A percentile compares a stretch with the other conserved stretches of the same genome.
Evolutionary conservation across 441 rosid species (phyloP).

Genomic region (Erysimum pusillum): DNA sequence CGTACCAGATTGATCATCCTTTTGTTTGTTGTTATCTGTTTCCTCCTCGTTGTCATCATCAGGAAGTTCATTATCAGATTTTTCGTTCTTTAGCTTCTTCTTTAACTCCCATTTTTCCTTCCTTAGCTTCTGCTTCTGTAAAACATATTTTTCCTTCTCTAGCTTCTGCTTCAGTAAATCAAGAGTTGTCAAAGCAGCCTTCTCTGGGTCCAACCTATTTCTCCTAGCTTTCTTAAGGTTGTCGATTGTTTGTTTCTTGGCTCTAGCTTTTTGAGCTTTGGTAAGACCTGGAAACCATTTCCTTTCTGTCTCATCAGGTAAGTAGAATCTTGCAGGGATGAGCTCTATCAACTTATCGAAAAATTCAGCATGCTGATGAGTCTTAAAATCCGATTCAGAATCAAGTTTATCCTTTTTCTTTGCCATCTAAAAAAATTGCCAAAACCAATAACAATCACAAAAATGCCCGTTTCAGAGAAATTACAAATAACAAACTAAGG

Average conservation of each 20-base stretch:
- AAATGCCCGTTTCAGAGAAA: background rate
- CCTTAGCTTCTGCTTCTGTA: conserved; percentile 67
- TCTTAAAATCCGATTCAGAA: conserved; percentile 49
- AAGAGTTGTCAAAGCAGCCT: conserved; percentile 60
- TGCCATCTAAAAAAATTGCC: conserved; percentile 54
- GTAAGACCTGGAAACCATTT: conserved; percentile 84
- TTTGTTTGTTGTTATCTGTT: conserved; percentile 49
- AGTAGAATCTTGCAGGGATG: conserved; percentile 85
- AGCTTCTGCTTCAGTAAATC: conserved; percentile 71
- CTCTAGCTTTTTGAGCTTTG: conserved; percentile 67
- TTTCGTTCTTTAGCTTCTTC: conserved; percentile 43
- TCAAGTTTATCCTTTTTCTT: conserved; percentile 50
- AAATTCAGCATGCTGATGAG: conserved; percentile 63
- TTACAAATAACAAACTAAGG: background rate
- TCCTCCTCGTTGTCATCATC: conserved; percentile 41
- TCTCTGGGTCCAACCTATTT: conserved; percentile 76
- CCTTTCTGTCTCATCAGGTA: conserved; percentile 77
- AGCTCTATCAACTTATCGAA: conserved; percentile 80
- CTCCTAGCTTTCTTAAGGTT: conserved; percentile 84
- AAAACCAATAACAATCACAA: conserved; percentile 39
- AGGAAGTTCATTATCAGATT: conserved; percentile 40
- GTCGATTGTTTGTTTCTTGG: conserved; percentile 68
- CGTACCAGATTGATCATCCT: conserved; percentile 54
- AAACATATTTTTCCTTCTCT: conserved; percentile 68
- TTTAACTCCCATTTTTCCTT: conserved; percentile 55